Base-by-base conservation (phyloP, 179 eudicot genomes). In the Actinidia arguta region DNA sequence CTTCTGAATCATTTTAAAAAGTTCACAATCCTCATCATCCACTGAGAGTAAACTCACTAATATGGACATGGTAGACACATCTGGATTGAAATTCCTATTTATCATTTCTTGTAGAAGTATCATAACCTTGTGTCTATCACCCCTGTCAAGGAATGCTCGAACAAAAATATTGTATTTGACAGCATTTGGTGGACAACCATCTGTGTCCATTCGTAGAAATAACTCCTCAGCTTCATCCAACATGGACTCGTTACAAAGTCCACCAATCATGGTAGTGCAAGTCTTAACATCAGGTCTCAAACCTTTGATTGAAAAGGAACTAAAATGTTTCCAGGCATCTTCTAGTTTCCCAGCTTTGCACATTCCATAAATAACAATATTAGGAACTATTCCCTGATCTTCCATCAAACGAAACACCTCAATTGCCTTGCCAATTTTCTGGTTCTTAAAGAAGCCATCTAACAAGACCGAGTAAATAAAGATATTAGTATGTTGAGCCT, bases 391-490 rank as follows among this genome's bases (percentile, higher is more conserved):
- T 24, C 48, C 70, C 0, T 5, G 25, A 12, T 78, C 20, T 67
- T 55, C 36, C 69, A 82, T 55, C 6, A 27, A 39, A 24, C 12
- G 1, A 22, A 77, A 82, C 16, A 47, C n/a, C 9, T 69, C 67
- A 18, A 82, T 27, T 8, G 85, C 85, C 75, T 82, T 79, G 18
- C 1, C 75, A 18, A 82, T 50, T 36, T 24, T 4, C 16, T 55
- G 24, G 44, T 22, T 20, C 48, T 82, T 82, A 14, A 75, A 82
- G 24, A 76, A 71, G 5, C 80, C 81, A 16, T 82, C 81, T 18
- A 82, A 27, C 73, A 82, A 55, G 8, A 48, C 17, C 3, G 18
- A 8, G 52, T 76, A 82, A 18, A 76, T 82, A 13, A 67, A 3
- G 24, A 82, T 4, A 27, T 67, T 0, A 12, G 76, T 67, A n/a